These are phyloP conservation scores for Solanum hybrid DNA, from an alignment of 305 asterid genomes.

Conservation along the genomic window DNA sequence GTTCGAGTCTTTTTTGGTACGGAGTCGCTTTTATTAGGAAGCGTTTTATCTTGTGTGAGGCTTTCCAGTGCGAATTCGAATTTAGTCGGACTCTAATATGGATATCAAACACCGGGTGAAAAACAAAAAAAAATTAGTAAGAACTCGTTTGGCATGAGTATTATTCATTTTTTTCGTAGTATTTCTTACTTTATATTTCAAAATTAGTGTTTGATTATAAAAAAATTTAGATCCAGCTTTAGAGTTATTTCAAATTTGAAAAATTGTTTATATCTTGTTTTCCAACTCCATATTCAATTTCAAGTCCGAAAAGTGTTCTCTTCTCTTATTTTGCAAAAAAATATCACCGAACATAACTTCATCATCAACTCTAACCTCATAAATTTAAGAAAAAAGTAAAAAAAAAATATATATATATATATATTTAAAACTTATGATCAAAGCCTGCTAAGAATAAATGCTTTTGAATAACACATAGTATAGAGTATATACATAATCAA, in stretches of 20 bases:
- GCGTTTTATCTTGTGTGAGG: accelerated
- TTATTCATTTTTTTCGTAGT: neutral
- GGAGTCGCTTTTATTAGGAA: too few relatives aligned
- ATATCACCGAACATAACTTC: neutral
- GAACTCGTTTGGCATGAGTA: neutral
- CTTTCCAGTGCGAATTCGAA: neutral
- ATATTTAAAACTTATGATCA: neutral
- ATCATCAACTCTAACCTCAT: neutral
- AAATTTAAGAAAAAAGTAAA: too few relatives aligned
- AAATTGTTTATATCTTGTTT: too few relatives aligned
- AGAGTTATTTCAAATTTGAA: neutral
- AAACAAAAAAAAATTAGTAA: neutral
- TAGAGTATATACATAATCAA: neutral
- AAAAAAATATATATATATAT: too few relatives aligned
- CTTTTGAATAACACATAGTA: neutral
- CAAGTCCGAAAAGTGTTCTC: neutral
- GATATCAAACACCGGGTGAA: neutral
- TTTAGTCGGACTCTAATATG: too few relatives aligned
- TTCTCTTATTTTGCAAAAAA: neutral
- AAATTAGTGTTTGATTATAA: neutral
- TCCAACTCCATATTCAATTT: neutral
- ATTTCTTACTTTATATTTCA: too few relatives aligned
- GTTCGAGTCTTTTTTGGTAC: too few relatives aligned
- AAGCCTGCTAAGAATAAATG: neutral
- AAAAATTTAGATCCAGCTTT: neutral